A percentile compares a stretch with the other conserved stretches of the same genome.
Conservation (phyloP, 441 rosid species). For the Kokia cookei region DNA sequence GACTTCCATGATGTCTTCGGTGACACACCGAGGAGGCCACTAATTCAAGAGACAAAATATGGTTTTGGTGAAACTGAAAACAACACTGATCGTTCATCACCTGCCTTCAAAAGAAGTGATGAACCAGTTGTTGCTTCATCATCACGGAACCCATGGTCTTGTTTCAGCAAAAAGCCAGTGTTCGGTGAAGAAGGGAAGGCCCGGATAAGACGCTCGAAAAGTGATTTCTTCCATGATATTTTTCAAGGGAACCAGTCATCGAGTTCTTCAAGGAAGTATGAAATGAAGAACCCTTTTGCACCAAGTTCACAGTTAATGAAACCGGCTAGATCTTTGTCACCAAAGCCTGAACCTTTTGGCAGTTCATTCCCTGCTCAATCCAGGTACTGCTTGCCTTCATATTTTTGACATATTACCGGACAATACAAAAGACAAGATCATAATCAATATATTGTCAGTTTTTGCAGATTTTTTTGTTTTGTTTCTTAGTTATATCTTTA, state of each 20-base stretch:
- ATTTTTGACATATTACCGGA: neutral
- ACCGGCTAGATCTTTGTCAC: conserved; percentile 43
- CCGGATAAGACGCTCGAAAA: conserved; percentile 32
- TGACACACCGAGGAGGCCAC: conserved; percentile 77
- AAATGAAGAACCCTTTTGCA: conserved; percentile 33
- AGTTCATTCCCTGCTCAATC: conserved; percentile 48
- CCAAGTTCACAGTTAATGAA: conserved; percentile 58
- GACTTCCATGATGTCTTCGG: conserved; percentile 92
- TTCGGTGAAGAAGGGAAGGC: conserved; percentile 57
- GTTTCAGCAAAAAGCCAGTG: conserved; percentile 60
- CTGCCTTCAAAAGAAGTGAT: conserved; percentile 17
- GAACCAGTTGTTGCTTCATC: conserved; percentile 10
- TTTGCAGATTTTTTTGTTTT: neutral
- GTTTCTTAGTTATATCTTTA: neutral
- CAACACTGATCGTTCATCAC: conserved; percentile 13
- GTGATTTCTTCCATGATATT: conserved; percentile 77
- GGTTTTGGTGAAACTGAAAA: conserved; percentile 44
- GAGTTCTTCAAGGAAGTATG: conserved; percentile 42
- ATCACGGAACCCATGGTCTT: conserved; percentile 31
- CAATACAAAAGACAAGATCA: neutral
- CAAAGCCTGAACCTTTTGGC: conserved; percentile 41
- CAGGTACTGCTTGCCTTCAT: conserved; percentile 44
- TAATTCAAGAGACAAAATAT: conserved; percentile 33
- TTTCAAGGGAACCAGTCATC: conserved; percentile 45
- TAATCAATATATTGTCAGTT: neutral